A percentile compares a stretch with the other conserved stretches of the same genome.
Evolutionary conservation across 2,329 filamentous ascomycete species (phyloP).

Genomic region (Ophiostoma australiae): DNA sequence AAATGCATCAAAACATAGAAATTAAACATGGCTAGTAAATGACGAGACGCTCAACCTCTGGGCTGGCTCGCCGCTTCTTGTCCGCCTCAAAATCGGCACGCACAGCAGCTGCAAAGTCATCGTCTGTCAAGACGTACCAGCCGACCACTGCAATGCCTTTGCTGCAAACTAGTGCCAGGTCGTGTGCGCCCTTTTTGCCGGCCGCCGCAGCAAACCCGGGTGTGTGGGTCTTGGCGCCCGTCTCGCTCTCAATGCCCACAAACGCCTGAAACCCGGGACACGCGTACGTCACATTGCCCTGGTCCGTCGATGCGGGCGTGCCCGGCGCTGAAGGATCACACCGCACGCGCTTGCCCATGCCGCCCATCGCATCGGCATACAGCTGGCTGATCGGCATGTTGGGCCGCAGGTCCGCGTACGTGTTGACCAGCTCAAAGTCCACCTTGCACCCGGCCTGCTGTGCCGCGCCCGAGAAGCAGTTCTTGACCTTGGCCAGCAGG

Average conservation of each 20-base stretch:
- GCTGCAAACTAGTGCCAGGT: background rate
- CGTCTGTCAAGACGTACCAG: slow-evolving; percentile 10
- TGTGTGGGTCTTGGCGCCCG: slow-evolving; percentile 13
- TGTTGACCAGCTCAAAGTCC: background rate
- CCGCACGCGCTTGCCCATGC: slow-evolving; percentile 23
- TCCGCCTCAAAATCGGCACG: slow-evolving; percentile 17
- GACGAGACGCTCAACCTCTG: background rate
- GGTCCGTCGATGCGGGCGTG: background rate
- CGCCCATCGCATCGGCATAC: background rate
- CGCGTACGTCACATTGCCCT: slow-evolving; percentile 15
- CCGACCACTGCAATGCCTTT: slow-evolving; percentile 14
- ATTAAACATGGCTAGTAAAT: background rate
- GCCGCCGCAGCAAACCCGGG: slow-evolving; percentile 15
- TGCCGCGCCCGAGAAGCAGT: slow-evolving; percentile 6
- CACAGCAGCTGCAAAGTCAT: slow-evolving; percentile 3
- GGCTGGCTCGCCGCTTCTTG: background rate
- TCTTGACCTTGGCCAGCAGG: slow-evolving; percentile 3
- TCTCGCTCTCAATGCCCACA: slow-evolving; percentile 9
- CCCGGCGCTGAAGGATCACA: background rate
- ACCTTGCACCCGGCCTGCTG: slow-evolving; percentile 11
- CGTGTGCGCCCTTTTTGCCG: background rate
- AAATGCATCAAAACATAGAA: too few relatives aligned
- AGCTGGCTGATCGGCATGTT: background rate
- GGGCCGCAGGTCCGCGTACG: slow-evolving; percentile 12
- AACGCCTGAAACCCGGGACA: slow-evolving; percentile 14